Percentiles rank a stretch among this genome's conserved stretches.
phyloP scores from a whole-genome alignment of 257 asterid genomes.

The Avicennia marina region DNA sequence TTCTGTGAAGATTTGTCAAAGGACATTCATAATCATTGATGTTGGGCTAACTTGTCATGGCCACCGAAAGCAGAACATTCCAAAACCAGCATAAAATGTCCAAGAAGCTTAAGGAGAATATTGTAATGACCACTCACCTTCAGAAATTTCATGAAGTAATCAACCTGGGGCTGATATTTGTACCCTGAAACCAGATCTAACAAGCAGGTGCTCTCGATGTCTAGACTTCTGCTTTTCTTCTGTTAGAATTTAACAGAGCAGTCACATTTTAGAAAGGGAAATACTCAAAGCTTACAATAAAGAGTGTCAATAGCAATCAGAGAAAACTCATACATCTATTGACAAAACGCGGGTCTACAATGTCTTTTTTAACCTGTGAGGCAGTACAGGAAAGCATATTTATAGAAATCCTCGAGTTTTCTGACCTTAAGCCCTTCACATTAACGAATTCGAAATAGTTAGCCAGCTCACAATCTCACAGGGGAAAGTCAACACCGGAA shows the following conservation, averaged over 20 bases:
- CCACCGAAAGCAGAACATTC: constrained; percentile 7
- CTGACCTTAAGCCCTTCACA: constrained; percentile 39
- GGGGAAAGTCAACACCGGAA: constrained; percentile 7
- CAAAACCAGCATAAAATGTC: neutral
- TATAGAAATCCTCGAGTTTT: constrained; percentile 54
- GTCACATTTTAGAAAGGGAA: constrained; percentile 3
- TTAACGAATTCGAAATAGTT: constrained; percentile 16
- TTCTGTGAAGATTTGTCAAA: neutral
- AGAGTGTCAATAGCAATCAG: neutral
- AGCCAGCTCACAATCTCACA: constrained; percentile 11
- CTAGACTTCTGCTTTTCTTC: constrained; percentile 89
- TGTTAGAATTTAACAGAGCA: constrained; percentile 28
- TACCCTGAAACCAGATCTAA: constrained; percentile 68
- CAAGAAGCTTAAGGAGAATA: constrained; percentile 3
- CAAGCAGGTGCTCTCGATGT: constrained; percentile 68
- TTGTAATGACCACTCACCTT: constrained; percentile 38
- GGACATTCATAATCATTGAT: neutral
- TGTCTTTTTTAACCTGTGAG: constrained; percentile 43
- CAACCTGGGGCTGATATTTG: constrained; percentile 59
- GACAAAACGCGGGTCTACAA: neutral
- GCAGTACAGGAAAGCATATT: constrained; percentile 64
- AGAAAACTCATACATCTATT: neutral
- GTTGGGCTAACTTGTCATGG: neutral
- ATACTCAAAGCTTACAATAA: neutral
- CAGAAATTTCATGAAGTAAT: constrained; percentile 48